Evolutionary conservation across 768 basidiomycete genomes (phyloP).

Genomic region (Hortiboletus flavorubellus): DNA sequence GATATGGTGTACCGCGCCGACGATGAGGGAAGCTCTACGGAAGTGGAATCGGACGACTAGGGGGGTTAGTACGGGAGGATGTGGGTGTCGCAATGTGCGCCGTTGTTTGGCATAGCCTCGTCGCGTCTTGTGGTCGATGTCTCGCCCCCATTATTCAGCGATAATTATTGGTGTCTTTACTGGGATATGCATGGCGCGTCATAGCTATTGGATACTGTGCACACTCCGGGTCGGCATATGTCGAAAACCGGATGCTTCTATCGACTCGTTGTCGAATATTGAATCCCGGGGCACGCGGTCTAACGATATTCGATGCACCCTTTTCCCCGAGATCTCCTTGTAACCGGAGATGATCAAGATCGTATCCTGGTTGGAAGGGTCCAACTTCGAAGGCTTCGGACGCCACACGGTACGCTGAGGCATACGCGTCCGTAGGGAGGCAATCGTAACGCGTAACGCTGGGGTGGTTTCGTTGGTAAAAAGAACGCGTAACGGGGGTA

Average conservation of each 20-base stretch:
- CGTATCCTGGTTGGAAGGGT: neutral
- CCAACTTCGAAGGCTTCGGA: neutral
- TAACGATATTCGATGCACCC: too few relatives aligned
- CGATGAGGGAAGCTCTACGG: conserved; percentile 14
- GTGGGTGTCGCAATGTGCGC: neutral
- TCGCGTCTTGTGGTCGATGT: neutral
- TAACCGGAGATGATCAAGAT: neutral
- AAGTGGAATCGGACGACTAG: conserved; percentile 21
- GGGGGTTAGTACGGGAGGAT: neutral
- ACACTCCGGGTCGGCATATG: neutral
- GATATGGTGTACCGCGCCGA: conserved; percentile 7
- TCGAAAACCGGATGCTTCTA: too few relatives aligned
- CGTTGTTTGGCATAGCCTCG: neutral
- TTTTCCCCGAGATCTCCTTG: neutral
- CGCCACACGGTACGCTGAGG: too few relatives aligned
- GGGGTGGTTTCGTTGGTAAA: too few relatives aligned
- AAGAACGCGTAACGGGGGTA: too few relatives aligned
- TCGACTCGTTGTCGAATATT: too few relatives aligned
- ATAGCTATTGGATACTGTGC: too few relatives aligned
- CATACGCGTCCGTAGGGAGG: too few relatives aligned
- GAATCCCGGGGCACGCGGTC: too few relatives aligned
- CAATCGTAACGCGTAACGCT: too few relatives aligned
- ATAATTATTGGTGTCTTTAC: neutral
- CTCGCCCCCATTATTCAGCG: neutral
- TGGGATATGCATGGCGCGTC: neutral